Percentiles rank a stretch among this genome's conserved stretches.
Evolutionary conservation across 345 rosid species (phyloP).

Genomic region (Salix udensis): DNA sequence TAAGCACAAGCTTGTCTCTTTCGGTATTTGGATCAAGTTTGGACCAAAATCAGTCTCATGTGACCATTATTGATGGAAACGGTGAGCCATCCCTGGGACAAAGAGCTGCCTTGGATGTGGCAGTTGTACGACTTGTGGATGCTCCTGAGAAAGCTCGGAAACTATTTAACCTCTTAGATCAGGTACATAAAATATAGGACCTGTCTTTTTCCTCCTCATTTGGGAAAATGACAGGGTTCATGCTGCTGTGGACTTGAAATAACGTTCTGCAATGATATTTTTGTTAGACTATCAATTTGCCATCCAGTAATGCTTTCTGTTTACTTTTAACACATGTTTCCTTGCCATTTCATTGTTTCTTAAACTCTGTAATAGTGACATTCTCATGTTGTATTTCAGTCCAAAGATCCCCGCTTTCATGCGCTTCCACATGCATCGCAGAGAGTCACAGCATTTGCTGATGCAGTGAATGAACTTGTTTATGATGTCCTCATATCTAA

Average conservation of each 20-base stretch:
- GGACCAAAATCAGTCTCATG: constrained; percentile 64
- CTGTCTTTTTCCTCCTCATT: neutral
- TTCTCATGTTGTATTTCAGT: constrained; percentile 44
- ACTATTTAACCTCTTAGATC: constrained; percentile 79
- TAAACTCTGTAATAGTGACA: neutral
- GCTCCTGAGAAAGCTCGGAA: constrained; percentile 81
- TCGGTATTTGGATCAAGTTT: constrained; percentile 64
- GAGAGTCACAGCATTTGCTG: constrained; percentile 80
- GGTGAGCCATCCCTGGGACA: constrained; percentile 56
- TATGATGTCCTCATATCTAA: constrained; percentile 92
- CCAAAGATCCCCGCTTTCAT: constrained; percentile 96
- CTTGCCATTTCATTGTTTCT: neutral
- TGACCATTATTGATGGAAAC: constrained; percentile 40
- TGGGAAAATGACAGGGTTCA: neutral
- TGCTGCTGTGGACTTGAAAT: neutral
- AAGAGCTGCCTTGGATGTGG: constrained; percentile 87
- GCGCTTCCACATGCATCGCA: constrained; percentile 89
- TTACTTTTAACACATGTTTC: neutral
- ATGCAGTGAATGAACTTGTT: constrained; percentile 86
- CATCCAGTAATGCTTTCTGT: neutral
- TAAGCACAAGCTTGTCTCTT: constrained; percentile 78
- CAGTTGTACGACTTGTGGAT: constrained; percentile 77
- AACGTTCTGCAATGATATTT: neutral
- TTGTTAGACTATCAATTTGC: neutral
- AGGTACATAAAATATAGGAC: constrained; percentile 41